Conservation (phyloP, 257 asterid species). For the Nicotiana tabacum region DNA sequence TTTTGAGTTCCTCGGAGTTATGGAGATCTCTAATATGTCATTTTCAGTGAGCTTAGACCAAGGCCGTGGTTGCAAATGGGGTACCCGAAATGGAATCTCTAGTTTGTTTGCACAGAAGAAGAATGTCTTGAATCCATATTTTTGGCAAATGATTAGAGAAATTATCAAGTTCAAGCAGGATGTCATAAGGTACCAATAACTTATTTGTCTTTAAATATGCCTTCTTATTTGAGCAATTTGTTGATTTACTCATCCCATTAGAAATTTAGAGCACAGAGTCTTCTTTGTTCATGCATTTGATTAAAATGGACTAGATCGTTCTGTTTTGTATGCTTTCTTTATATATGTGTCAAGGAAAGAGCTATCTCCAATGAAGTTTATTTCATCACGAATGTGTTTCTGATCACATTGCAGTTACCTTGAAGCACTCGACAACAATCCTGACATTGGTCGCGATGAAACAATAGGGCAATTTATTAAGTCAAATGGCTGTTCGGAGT, state of each 20-base stretch:
- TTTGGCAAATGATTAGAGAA: slow-evolving; percentile 81
- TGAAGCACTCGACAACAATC: slow-evolving; percentile 62
- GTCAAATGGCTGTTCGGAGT: slow-evolving; percentile 63
- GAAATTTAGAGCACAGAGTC: no score
- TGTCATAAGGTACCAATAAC: slow-evolving; percentile 34
- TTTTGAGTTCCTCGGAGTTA: slow-evolving; percentile 78
- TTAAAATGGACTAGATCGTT: no score
- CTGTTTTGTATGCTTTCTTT: no score
- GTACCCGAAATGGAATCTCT: slow-evolving; percentile 64
- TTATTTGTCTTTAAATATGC: background rate
- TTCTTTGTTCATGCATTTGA: no score
- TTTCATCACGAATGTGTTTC: background rate
- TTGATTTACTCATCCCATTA: no score
- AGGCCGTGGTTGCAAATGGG: slow-evolving; percentile 86
- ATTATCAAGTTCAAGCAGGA: slow-evolving; percentile 69
- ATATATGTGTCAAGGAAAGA: background rate
- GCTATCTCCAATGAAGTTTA: background rate
- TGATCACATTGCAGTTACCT: slow-evolving; percentile 52
- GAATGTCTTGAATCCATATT: slow-evolving; percentile 60
- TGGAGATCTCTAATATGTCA: slow-evolving; percentile 89
- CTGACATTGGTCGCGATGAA: slow-evolving; percentile 62
- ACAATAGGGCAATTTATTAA: slow-evolving; percentile 64
- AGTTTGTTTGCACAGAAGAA: slow-evolving; percentile 78
- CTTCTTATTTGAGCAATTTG: background rate
- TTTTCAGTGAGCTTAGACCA: slow-evolving; percentile 81